Percentiles rank a stretch among this genome's conserved stretches.
Conservation (phyloP, 208 protist species). For the Leishmania tarentolae region DNA sequence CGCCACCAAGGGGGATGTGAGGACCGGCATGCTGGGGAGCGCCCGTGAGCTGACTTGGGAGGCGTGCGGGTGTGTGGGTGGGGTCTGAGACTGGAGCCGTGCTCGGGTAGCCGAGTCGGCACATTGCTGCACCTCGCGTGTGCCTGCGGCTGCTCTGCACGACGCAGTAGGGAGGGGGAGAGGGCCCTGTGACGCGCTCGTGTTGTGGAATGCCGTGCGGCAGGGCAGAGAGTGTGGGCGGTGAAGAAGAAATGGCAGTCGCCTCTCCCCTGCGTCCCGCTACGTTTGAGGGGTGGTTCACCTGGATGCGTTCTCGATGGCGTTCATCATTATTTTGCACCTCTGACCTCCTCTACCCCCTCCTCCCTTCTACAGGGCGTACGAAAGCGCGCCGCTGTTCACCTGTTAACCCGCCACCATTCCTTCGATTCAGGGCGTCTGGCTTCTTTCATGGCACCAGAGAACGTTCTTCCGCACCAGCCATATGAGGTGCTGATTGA, state of each 20-base stretch:
- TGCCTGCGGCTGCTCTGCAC: not conserved
- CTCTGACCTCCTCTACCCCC: not conserved
- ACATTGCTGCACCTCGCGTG: not conserved
- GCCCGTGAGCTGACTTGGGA: not conserved
- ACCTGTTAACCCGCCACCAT: not conserved
- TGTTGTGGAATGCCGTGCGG: not conserved
- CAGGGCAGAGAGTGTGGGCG: not conserved
- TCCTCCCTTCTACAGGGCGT: not conserved
- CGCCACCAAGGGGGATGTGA: no score
- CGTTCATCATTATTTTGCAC: not conserved
- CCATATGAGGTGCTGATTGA: constrained; percentile 63
- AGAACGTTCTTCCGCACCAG: constrained; percentile 32
- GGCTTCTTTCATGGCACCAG: constrained; percentile 4
- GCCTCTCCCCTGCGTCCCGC: no score
- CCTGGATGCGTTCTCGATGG: no score
- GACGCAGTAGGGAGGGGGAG: not conserved
- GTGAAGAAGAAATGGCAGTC: no score
- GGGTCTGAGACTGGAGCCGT: not conserved
- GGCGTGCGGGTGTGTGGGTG: not conserved
- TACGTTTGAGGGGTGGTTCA: not conserved
- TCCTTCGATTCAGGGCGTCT: not conserved
- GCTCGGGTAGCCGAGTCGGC: not conserved
- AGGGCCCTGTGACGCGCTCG: not conserved
- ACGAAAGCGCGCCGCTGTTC: not conserved
- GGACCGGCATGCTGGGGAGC: no score